These are phyloP conservation scores for Fraxinus angustifolia DNA, from an alignment of 305 asterid genomes.

Conservation along the genomic window DNA sequence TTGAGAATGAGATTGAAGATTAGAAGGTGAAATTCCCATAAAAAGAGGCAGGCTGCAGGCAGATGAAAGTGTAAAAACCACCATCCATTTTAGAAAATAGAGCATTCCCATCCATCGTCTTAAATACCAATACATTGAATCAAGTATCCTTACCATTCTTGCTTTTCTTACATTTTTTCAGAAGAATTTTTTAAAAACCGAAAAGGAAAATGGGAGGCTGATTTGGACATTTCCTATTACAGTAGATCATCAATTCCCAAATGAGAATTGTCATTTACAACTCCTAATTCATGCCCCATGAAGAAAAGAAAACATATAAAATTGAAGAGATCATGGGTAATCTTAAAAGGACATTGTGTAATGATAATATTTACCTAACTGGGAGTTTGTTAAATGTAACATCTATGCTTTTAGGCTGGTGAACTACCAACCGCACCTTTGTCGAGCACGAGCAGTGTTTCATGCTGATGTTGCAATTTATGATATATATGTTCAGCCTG, in stretches of 20 bases:
- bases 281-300: background rate
- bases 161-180: background rate
- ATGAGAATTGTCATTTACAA: background rate
- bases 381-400: background rate
- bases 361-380: background rate
- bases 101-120: background rate
- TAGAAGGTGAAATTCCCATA: background rate
- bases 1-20: background rate
- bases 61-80: background rate
- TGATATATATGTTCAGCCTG: slow-evolving; percentile 22
- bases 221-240: background rate
- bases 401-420: background rate
- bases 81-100: background rate
- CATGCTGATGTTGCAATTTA: background rate
- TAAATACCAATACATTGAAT: background rate
- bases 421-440: background rate
- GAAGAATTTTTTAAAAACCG: background rate
- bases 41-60: background rate
- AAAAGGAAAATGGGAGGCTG: background rate
- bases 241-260: background rate
- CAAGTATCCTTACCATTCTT: background rate
- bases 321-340: background rate
- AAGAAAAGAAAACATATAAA: background rate
- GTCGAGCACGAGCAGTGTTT: background rate
- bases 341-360: background rate